phyloP scores from a whole-genome alignment of 2,329 filamentous ascomycete genomes.

The Pseudopyricularia cyperi region DNA sequence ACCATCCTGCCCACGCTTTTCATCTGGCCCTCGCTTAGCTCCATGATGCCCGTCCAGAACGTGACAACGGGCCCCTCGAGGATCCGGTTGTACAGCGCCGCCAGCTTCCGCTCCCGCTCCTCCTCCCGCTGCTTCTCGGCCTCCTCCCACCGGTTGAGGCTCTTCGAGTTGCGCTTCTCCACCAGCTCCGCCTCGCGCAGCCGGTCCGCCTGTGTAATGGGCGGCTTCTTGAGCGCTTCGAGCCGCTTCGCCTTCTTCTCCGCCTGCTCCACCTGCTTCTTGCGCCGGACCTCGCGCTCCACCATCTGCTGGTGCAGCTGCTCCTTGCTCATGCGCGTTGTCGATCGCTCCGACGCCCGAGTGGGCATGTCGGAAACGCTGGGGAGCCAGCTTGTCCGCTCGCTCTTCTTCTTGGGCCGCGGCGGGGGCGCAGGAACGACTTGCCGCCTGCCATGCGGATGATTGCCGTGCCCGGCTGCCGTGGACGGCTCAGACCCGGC shows the following conservation, averaged over 20 bases:
- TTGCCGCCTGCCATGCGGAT: conserved; percentile 18
- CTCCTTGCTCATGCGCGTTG: conserved; percentile 46
- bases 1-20: conserved; percentile 56
- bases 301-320: conserved; percentile 59
- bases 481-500: conserved; percentile 20
- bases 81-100: conserved; percentile 75
- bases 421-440: conserved; percentile 24
- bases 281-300: conserved; percentile 55
- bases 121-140: conserved; percentile 81
- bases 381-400: conserved; percentile 45
- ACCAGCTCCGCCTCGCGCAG: conserved; percentile 70
- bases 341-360: conserved; percentile 43
- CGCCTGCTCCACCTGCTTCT: conserved; percentile 58
- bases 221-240: conserved; percentile 62
- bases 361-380: conserved; percentile 40
- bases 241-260: conserved; percentile 56
- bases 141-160: conserved; percentile 84
- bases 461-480: conserved; percentile 1
- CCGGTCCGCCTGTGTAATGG: conserved; percentile 78
- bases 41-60: conserved; percentile 84
- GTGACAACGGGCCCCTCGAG: conserved; percentile 82
- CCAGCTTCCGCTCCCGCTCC: conserved; percentile 68
- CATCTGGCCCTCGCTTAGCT: conserved; percentile 61
- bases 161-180: conserved; percentile 80
- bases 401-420: conserved; percentile 46